Evolutionary conservation across 805 yeast genomes (phyloP).

Genomic region (Metschnikowia lochheadii): DNA sequence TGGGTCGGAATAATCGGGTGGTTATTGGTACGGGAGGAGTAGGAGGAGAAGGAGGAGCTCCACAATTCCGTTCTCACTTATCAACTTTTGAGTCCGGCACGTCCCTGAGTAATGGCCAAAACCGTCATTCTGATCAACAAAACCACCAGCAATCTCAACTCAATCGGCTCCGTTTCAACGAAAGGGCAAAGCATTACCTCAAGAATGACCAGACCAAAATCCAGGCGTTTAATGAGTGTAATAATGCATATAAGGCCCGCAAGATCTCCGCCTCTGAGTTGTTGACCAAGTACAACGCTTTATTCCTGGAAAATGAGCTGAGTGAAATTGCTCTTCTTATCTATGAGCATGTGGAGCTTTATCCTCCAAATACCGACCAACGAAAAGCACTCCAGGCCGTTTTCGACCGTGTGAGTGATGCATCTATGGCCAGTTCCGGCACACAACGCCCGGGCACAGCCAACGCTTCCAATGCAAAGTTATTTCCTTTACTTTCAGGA

Average conservation of each 20-base stretch:
- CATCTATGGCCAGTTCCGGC: conserved; percentile 16
- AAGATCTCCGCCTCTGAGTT: conserved; percentile 48
- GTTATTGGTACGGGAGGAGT: conserved; percentile 34
- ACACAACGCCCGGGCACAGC: conserved; percentile 14
- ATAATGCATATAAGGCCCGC: conserved; percentile 44
- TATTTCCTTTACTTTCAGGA: conserved; percentile 48
- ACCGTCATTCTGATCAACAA: too few relatives aligned
- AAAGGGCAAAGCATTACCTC: conserved; percentile 78
- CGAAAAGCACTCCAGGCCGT: conserved; percentile 33
- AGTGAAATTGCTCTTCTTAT: conserved; percentile 57
- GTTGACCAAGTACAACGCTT: conserved; percentile 37
- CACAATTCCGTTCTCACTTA: conserved; percentile 55
- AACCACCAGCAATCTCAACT: conserved; percentile 31
- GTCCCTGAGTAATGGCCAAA: conserved; percentile 11
- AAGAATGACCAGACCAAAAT: conserved; percentile 48
- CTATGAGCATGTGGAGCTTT: conserved; percentile 57
- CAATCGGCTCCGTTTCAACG: conserved; percentile 65
- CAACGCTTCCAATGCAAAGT: conserved; percentile 18
- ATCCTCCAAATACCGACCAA: conserved; percentile 44
- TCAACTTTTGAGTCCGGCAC: conserved; percentile 46
- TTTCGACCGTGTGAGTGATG: conserved; percentile 14
- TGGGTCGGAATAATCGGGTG: conserved; percentile 41
- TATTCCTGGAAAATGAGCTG: conserved; percentile 41
- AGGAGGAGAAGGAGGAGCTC: conserved; percentile 16
- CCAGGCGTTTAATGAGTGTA: conserved; percentile 46